Evolutionary conservation across 2,329 filamentous ascomycete genomes (phyloP).

Genomic region (Sarocladiaceae sp.): DNA sequence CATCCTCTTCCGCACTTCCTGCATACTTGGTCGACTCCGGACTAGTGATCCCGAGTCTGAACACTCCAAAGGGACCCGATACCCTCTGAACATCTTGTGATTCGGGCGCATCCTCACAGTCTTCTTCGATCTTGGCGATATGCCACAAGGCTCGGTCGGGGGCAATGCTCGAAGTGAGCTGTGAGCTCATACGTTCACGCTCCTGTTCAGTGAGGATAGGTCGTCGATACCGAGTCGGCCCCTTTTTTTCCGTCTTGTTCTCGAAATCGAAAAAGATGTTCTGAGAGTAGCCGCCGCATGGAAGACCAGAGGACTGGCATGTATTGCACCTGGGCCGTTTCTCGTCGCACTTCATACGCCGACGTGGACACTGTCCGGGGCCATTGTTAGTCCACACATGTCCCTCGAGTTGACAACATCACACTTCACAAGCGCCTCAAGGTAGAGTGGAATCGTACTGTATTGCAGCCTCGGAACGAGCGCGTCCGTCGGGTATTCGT

Average conservation of each 20-base stretch:
- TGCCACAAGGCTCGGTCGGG: conserved; percentile 15
- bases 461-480: too few relatives aligned
- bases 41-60: neutral
- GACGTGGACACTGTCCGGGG: conserved; percentile 26
- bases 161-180: conserved; percentile 21
- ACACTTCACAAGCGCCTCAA: neutral
- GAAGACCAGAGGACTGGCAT: conserved; percentile 21
- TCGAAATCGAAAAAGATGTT: conserved; percentile 28
- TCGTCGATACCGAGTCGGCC: conserved; percentile 25
- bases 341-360: conserved; percentile 33
- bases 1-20: too few relatives aligned
- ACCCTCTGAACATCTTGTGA: neutral
- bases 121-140: conserved; percentile 22
- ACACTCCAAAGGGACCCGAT: neutral
- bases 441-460: neutral
- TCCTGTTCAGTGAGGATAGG: conserved; percentile 29
- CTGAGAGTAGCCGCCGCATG: conserved; percentile 29
- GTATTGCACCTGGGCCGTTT: conserved; percentile 24
- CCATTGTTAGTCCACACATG: conserved; percentile 5
- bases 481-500: too few relatives aligned
- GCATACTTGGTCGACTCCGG: neutral
- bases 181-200: conserved; percentile 28
- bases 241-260: conserved; percentile 12
- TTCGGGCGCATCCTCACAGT: conserved; percentile 15
- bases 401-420: neutral